Evolutionary conservation across 495 filamentous ascomycete genomes (phyloP).

Genomic region (Penicillium diatomitis): DNA sequence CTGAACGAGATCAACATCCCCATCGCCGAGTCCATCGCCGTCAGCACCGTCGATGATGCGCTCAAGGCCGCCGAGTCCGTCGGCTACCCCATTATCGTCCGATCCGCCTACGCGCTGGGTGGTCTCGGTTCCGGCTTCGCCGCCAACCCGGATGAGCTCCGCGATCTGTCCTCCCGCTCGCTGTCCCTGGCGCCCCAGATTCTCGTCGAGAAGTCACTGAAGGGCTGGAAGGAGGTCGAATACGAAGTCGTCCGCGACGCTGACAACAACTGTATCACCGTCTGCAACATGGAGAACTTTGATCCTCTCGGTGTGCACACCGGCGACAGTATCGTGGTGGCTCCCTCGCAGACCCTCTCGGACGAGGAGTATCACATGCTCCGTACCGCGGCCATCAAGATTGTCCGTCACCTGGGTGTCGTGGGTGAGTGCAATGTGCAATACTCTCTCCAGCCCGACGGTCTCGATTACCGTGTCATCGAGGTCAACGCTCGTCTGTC

Average conservation of each 20-base stretch:
- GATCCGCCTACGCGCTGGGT: constrained; percentile 90
- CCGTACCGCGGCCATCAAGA: constrained; percentile 89
- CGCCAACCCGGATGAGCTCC: constrained; percentile 82
- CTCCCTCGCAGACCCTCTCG: constrained; percentile 87
- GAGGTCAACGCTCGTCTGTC: constrained; percentile 97
- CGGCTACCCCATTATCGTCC: constrained; percentile 95
- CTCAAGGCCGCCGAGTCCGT: constrained; percentile 75
- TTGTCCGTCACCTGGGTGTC: constrained; percentile 89
- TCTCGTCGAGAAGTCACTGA: constrained; percentile 96
- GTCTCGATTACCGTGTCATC: constrained; percentile 92
- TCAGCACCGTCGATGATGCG: constrained; percentile 81
- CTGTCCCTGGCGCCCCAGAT: constrained; percentile 95
- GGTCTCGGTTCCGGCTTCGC: constrained; percentile 97
- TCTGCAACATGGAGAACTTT: constrained; percentile 99
- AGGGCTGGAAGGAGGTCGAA: constrained; percentile 98
- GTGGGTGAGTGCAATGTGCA: constrained; percentile 98
- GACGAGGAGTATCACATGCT: constrained; percentile 99
- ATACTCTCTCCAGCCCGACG: constrained; percentile 91
- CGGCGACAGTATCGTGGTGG: constrained; percentile 94
- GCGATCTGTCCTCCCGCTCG: constrained; percentile 84
- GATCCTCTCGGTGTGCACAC: constrained; percentile 95
- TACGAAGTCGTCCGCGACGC: constrained; percentile 95
- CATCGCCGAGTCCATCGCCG: constrained; percentile 90
- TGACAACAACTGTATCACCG: constrained; percentile 94
- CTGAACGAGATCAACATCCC: constrained; percentile 91